Conservation (phyloP, 768 basidiomycete species). For the Cystobasidium onofrii region DNA sequence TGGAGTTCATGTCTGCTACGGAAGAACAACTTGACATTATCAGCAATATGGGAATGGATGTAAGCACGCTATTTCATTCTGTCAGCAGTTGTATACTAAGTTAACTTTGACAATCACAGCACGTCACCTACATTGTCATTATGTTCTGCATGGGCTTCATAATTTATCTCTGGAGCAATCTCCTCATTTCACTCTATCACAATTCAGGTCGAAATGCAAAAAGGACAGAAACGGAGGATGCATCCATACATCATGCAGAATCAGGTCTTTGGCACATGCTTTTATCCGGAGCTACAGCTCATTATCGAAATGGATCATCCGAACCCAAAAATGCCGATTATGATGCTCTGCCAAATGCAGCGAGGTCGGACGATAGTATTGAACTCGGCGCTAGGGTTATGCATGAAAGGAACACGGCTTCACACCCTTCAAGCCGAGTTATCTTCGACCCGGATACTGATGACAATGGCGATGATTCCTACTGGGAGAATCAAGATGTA, state of each 20-base stretch:
- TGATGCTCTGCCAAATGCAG: background rate
- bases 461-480: background rate
- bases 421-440: background rate
- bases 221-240: background rate
- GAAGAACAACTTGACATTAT: background rate
- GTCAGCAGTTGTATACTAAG: background rate
- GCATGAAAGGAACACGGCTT: background rate
- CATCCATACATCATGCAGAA: background rate
- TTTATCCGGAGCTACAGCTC: background rate
- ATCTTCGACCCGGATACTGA: background rate
- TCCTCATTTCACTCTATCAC: constrained; percentile 13
- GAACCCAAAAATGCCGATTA: background rate
- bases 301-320: background rate
- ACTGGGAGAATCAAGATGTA: background rate
- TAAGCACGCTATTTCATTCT: background rate
- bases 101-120: background rate
- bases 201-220: background rate
- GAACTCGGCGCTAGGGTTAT: background rate
- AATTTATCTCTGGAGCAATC: background rate
- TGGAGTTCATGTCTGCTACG: constrained; percentile 19
- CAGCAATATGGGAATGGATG: constrained; percentile 3
- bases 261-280: background rate
- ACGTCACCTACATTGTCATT: constrained; percentile 16
- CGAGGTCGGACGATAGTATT: background rate
- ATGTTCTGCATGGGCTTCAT: constrained; percentile 12